Evolutionary conservation across 1,284 basidiomycete species (phyloP).

Genomic region (Puccinia coronata): DNA sequence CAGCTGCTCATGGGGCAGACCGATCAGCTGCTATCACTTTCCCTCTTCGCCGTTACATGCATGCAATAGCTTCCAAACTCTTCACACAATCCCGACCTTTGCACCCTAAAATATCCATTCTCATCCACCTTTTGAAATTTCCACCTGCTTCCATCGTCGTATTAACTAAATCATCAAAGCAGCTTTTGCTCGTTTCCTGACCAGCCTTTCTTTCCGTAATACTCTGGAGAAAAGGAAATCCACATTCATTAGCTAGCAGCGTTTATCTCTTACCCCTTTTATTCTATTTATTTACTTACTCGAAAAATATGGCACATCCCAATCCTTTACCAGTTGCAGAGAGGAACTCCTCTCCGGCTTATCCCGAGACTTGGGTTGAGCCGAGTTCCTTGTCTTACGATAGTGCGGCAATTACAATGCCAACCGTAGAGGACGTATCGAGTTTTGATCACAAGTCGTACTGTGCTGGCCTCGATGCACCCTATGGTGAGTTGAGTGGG

Average conservation of each 20-base stretch:
- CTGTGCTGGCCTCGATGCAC: background rate
- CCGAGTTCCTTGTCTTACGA: background rate
- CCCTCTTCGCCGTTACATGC: background rate
- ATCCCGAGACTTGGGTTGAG: conserved; percentile 2
- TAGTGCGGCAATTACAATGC: background rate
- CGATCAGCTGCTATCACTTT: background rate
- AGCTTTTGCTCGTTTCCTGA: background rate
- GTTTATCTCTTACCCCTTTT: too few species aligned
- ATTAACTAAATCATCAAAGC: too few species aligned
- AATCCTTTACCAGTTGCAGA: background rate
- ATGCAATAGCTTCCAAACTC: background rate
- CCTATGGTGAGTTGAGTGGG: background rate
- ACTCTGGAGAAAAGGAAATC: too few species aligned
- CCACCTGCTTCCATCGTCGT: too few species aligned
- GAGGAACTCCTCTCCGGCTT: background rate
- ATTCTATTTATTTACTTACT: too few species aligned
- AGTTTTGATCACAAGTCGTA: background rate
- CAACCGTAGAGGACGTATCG: background rate
- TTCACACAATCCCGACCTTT: background rate
- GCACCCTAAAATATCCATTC: too few species aligned
- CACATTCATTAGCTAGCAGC: too few species aligned
- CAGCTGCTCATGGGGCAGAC: background rate
- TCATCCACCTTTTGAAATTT: too few species aligned
- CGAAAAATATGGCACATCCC: background rate
- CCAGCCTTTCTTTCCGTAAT: background rate